A percentile compares a stretch with the other conserved stretches of the same genome.
These are phyloP conservation scores for Amauroascus niger DNA, from an alignment of 2,329 filamentous ascomycete genomes.

Conservation along the genomic window DNA sequence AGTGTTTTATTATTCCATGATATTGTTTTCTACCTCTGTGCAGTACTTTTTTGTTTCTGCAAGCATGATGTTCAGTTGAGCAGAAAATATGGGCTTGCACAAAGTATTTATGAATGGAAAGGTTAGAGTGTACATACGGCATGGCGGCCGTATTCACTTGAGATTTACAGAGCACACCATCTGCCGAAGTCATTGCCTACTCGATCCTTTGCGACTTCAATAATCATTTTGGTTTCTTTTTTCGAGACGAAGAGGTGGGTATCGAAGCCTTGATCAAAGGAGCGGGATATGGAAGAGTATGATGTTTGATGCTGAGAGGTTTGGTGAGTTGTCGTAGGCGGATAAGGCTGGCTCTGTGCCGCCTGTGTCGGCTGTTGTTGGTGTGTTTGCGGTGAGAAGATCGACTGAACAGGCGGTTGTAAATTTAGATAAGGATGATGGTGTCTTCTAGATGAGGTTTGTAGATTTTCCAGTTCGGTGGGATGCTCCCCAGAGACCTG, in stretches of 20 bases:
- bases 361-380: background rate
- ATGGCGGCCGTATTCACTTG: too few relatives aligned
- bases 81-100: background rate
- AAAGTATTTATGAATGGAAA: too few relatives aligned
- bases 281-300: constrained; percentile 27
- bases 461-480: background rate
- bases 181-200: constrained; percentile 28
- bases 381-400: constrained; percentile 2
- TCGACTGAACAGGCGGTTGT: background rate
- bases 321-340: constrained; percentile 11
- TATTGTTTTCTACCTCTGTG: too few relatives aligned
- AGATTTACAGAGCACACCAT: constrained; percentile 27
- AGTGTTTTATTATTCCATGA: too few relatives aligned
- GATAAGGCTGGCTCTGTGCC: constrained; percentile 1
- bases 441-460: background rate
- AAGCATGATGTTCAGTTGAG: background rate
- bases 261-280: constrained; percentile 34
- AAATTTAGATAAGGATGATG: background rate
- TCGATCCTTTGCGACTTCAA: constrained; percentile 36
- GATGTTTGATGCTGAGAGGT: background rate
- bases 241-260: constrained; percentile 31
- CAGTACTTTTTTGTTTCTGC: background rate
- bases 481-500: background rate
- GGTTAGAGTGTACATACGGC: too few relatives aligned
- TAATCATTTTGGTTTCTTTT: constrained; percentile 21